phyloP scores from a whole-genome alignment of 2,329 filamentous ascomycete genomes.

The Tetracladium maxilliforme region DNA sequence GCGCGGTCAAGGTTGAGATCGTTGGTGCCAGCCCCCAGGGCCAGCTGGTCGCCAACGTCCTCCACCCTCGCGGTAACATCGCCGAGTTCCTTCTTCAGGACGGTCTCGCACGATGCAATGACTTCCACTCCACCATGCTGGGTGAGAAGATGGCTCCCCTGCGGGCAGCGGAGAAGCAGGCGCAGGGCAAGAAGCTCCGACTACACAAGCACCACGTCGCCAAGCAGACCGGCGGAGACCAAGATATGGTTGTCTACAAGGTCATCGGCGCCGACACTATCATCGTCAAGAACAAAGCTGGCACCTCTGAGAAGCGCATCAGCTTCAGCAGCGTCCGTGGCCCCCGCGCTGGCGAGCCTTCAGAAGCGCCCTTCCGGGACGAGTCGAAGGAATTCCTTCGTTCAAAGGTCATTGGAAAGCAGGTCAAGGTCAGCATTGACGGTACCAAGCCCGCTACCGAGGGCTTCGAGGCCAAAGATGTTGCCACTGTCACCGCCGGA shows the following conservation, averaged over 20 bases:
- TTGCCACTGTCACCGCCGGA: slow-evolving; percentile 72
- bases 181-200: slow-evolving; percentile 62
- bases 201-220: slow-evolving; percentile 71
- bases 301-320: slow-evolving; percentile 76
- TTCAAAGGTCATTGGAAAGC: slow-evolving; percentile 90
- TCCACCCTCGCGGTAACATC: slow-evolving; percentile 86
- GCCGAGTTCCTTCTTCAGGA: slow-evolving; percentile 81
- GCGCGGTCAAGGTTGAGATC: slow-evolving; percentile 68
- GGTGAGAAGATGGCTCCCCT: slow-evolving; percentile 78
- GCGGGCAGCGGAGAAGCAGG: slow-evolving; percentile 73
- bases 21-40: slow-evolving; percentile 81
- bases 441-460: slow-evolving; percentile 82
- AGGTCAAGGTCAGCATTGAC: slow-evolving; percentile 78
- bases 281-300: slow-evolving; percentile 70
- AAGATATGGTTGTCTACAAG: slow-evolving; percentile 73
- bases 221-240: slow-evolving; percentile 48
- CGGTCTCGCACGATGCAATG: slow-evolving; percentile 81
- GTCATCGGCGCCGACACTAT: slow-evolving; percentile 83
- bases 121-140: slow-evolving; percentile 88
- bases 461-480: slow-evolving; percentile 87
- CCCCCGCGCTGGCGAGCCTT: slow-evolving; percentile 75
- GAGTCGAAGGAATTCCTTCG: slow-evolving; percentile 94
- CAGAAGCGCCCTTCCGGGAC: slow-evolving; percentile 76
- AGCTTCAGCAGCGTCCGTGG: slow-evolving; percentile 87
- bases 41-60: slow-evolving; percentile 74